Evolutionary conservation across 306 rosid species (phyloP).

Genomic region (Corylus americana): DNA sequence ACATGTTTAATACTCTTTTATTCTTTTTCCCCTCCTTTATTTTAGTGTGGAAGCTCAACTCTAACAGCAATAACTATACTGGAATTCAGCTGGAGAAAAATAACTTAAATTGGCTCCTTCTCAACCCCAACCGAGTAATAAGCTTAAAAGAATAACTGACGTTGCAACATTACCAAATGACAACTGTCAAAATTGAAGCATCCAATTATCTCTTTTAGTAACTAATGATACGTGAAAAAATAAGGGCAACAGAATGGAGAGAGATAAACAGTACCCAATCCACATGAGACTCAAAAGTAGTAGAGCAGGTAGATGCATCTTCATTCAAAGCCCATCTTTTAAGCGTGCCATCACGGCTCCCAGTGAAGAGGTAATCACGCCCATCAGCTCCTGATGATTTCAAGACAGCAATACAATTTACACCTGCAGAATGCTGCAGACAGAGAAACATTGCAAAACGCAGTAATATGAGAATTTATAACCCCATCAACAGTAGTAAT

Average conservation of each 20-base stretch:
- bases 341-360: conserved; percentile 97
- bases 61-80: background rate
- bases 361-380: conserved; percentile 78
- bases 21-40: background rate
- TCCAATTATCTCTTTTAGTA: background rate
- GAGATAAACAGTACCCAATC: conserved; percentile 74
- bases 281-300: conserved; percentile 98
- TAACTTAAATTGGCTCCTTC: background rate
- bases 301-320: conserved; percentile 76
- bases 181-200: background rate
- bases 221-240: background rate
- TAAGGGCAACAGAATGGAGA: background rate
- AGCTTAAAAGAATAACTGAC: background rate
- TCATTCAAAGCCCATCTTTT: conserved; percentile 82
- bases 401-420: conserved; percentile 79
- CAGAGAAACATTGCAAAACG: conserved; percentile 35
- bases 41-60: background rate
- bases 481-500: background rate
- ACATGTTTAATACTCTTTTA: background rate
- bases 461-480: conserved; percentile 11
- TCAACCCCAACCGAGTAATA: background rate
- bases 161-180: background rate
- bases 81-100: background rate
- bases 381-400: conserved; percentile 59
- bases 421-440: conserved; percentile 92